Evolutionary conservation across 2,329 filamentous ascomycete species (phyloP), one percentile per base, ranked within the genome.

Genomic region (Fragosphaeria purpurea): DNA sequence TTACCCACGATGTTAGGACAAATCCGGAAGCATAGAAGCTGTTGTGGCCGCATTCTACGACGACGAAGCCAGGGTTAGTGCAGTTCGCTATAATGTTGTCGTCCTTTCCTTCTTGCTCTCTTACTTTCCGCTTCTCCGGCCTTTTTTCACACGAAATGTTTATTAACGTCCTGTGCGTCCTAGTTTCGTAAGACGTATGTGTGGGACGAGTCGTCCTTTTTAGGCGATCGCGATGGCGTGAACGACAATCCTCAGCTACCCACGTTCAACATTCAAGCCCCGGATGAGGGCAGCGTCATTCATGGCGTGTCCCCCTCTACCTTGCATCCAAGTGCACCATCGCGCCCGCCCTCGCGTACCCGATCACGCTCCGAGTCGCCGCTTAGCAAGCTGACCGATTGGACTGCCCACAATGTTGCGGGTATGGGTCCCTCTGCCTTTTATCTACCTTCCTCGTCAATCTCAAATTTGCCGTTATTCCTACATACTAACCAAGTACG

Each of bases 261-360:
- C 74, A 76, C 75, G 12, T 82, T 81, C 60, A 72, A 75, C 55
- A 73, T 82, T 53, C 76, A 82, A 53, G 69, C 72, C 7, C 65
- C 74, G 42, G 73, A 74, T 57, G 70, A 72, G 51, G 64, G 63
- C 53, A 61, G 60, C 38, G 59, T 72, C 38, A 68, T 75, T 35
- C 68, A 72, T 42, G 70, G 71, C 22, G 62, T 70, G 9, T 66
- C 71, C 6, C 67, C 71, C 2, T 67, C 68, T 39, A 62, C 64
- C 44, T 71, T 72, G 51, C 67, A 65, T 38, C 64, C 65, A 7
- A 68, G 67, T 33, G 73, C 75, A 5, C 76, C 77, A 0, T 82
- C 80, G 13, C 71, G 80, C 50, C 80, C 80, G n/a, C 80, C 80
- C 1, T 83, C 80, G 30, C 69, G 79, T 62, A 74, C 74, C 55